Conservation (phyloP, 1,284 basidiomycete genomes). For the Gomphus sp. region DNA sequence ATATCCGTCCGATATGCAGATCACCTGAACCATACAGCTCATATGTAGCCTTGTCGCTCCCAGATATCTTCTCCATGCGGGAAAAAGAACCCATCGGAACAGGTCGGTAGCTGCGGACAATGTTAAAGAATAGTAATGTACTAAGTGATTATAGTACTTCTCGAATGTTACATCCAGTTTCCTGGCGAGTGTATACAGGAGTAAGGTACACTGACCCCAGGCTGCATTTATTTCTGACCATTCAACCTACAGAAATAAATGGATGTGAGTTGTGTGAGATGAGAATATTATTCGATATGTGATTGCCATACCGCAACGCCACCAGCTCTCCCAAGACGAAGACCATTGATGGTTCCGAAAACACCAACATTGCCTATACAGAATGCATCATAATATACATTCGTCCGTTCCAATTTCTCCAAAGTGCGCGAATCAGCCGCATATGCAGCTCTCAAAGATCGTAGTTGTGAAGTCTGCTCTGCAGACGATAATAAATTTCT, state of each 20-base stretch:
- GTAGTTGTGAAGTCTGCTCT: conserved; percentile 59
- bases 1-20: conserved; percentile 75
- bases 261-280: conserved; percentile 8
- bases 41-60: conserved; percentile 69
- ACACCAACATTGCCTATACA: conserved; percentile 94
- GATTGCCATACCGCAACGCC: conserved; percentile 49
- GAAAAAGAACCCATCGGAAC: conserved; percentile 92
- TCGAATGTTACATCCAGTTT: conserved; percentile 86
- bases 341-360: conserved; percentile 94
- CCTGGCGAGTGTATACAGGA: conserved; percentile 84
- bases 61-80: conserved; percentile 75
- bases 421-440: conserved; percentile 67
- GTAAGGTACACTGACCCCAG: conserved; percentile 92
- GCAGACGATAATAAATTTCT: conserved; percentile 56
- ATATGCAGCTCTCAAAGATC: conserved; percentile 68
- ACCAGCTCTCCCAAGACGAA: conserved; percentile 83
- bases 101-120: conserved; percentile 63
- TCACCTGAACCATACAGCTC: conserved; percentile 90
- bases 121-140: background rate
- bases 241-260: conserved; percentile 64
- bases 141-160: conserved; percentile 38
- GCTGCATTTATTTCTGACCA: conserved; percentile 99
- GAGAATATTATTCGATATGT: background rate
- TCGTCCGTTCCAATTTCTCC: conserved; percentile 84
- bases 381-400: conserved; percentile 98